These are phyloP conservation scores for Pelagophyceae sp. DNA, from an alignment of 352 stramenopile genomes.

Conservation along the genomic window DNA sequence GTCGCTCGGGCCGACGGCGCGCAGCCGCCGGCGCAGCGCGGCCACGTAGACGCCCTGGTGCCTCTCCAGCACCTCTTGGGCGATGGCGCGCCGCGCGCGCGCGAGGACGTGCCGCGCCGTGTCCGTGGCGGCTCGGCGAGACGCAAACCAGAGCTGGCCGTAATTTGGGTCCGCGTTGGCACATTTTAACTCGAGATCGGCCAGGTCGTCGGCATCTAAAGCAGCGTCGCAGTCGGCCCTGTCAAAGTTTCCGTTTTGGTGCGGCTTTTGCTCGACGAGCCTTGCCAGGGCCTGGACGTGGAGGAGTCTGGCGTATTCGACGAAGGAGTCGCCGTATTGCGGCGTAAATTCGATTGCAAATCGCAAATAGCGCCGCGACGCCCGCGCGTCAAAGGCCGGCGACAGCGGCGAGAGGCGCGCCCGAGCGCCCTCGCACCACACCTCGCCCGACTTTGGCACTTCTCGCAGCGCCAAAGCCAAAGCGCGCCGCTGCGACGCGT, in stretches of 20 bases:
- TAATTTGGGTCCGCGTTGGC: conserved; percentile 78
- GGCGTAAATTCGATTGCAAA: conserved; percentile 79
- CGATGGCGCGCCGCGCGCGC: neutral
- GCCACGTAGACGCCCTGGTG: neutral
- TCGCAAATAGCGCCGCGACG: conserved; percentile 52
- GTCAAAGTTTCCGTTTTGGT: conserved; percentile 22
- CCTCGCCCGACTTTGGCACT: conserved; percentile 76
- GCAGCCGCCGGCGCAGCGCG: neutral
- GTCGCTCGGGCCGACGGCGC: neutral
- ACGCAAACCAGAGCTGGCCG: conserved; percentile 66
- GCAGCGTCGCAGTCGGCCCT: conserved; percentile 23
- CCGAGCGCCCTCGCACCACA: conserved; percentile 72
- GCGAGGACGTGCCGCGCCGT: neutral
- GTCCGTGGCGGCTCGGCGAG: neutral
- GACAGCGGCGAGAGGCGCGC: conserved; percentile 63
- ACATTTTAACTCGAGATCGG: conserved; percentile 48
- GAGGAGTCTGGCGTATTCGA: conserved; percentile 55
- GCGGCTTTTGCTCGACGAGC: conserved; percentile 32
- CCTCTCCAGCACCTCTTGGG: neutral
- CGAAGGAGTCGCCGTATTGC: conserved; percentile 75
- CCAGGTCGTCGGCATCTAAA: conserved; percentile 30
- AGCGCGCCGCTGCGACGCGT: conserved; percentile 44
- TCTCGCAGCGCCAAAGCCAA: conserved; percentile 57
- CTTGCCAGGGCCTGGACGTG: conserved; percentile 43
- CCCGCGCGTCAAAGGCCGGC: conserved; percentile 55